These are phyloP conservation scores for Aethionema arabicum DNA, from an alignment of 345 rosid genomes.

Conservation along the genomic window DNA sequence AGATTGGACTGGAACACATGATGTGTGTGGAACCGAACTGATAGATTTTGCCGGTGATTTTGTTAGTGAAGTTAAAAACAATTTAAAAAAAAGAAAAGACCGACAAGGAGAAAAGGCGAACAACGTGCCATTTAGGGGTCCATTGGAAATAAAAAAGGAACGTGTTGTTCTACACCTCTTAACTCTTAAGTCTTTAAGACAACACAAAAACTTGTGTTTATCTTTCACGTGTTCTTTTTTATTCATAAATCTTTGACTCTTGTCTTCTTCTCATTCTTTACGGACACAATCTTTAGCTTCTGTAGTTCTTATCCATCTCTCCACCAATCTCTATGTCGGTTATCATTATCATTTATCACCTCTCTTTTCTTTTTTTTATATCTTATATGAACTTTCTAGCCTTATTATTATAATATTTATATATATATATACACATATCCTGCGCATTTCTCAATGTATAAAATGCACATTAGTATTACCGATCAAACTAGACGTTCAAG, in stretches of 20 bases:
- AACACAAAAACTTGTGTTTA: conserved; percentile 32
- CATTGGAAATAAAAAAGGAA: conserved; percentile 19
- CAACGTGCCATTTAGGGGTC: conserved; percentile 36
- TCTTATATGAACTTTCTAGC: no score
- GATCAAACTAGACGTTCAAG: no score
- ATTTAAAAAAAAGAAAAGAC: background rate
- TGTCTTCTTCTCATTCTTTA: conserved; percentile 34
- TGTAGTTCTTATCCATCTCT: conserved; percentile 21
- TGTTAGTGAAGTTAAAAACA: conserved; percentile 14
- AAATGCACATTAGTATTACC: no score
- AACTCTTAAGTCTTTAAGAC: background rate
- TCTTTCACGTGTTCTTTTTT: conserved; percentile 29
- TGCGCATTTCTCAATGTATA: no score
- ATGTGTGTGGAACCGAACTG: conserved; percentile 32
- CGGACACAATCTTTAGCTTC: conserved; percentile 18
- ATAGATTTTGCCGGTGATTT: conserved; percentile 24
- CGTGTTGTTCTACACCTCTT: conserved; percentile 33
- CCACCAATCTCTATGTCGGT: conserved; percentile 26
- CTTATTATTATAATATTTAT: no score
- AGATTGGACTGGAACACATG: conserved; percentile 32
- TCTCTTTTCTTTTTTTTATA: background rate
- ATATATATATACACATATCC: no score
- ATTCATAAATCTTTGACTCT: conserved; percentile 27
- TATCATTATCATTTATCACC: conserved; percentile 27
- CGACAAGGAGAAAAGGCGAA: conserved; percentile 23